phyloP scores from a whole-genome alignment of 257 asterid genomes.

The Echites panduratus region DNA sequence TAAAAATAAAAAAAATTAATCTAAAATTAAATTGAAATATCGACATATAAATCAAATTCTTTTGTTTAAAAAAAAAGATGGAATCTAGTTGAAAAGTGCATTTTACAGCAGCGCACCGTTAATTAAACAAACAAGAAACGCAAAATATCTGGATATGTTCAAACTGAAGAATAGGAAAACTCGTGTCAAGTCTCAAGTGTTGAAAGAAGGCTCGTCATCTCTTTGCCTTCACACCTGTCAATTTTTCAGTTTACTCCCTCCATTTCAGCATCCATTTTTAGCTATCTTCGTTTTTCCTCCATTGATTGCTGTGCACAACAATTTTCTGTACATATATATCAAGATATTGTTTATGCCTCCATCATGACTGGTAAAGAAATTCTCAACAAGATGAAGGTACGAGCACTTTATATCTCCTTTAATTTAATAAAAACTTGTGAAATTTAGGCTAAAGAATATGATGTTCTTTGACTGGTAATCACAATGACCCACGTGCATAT shows the following conservation, averaged over 20 bases:
- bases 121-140: neutral
- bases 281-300: neutral
- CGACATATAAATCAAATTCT: too few relatives aligned
- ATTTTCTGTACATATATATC: neutral
- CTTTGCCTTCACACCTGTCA: conserved; percentile 4
- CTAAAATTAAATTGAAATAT: too few relatives aligned
- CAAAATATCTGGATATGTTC: neutral
- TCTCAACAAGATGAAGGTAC: conserved; percentile 66
- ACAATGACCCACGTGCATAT: conserved; percentile 4
- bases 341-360: neutral
- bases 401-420: neutral
- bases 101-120: too few relatives aligned
- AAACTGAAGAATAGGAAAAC: neutral
- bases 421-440: neutral
- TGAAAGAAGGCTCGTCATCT: neutral
- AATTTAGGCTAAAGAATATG: neutral
- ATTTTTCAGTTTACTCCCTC: neutral
- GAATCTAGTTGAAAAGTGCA: too few relatives aligned
- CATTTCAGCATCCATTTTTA: neutral
- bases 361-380: conserved; percentile 51
- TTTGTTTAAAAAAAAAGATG: too few relatives aligned
- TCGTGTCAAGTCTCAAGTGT: conserved; percentile 16
- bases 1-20: too few relatives aligned
- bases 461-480: neutral
- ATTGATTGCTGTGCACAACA: neutral